Conservation (phyloP, 176 grass and related monocot species). For the Eragrostis nindensis region DNA sequence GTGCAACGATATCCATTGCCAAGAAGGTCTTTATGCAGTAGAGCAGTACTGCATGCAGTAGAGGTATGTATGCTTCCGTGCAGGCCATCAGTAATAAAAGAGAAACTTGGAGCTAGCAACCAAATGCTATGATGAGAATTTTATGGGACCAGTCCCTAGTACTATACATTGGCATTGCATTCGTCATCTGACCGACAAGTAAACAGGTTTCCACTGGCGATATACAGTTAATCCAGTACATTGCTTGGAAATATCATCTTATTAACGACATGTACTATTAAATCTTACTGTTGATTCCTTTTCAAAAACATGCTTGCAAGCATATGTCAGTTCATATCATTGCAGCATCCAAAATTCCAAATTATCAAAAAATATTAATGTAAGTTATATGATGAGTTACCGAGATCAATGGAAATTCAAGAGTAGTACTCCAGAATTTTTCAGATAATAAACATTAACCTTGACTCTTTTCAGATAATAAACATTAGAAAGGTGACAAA, state of each 20-base stretch:
- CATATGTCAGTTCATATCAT: neutral
- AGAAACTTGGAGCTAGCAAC: conserved; percentile 38
- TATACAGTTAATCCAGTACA: conserved; percentile 39
- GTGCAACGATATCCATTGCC: neutral
- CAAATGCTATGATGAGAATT: conserved; percentile 37
- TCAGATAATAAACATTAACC: no score
- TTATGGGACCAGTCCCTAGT: conserved; percentile 29
- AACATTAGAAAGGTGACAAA: conserved; percentile 37
- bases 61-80: conserved; percentile 12
- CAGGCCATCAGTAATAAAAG: conserved; percentile 22
- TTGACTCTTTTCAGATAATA: no score
- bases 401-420: neutral
- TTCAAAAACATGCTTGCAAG: neutral
- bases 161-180: conserved; percentile 40
- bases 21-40: neutral
- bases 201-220: conserved; percentile 47
- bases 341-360: neutral
- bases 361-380: neutral
- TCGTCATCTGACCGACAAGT: conserved; percentile 48
- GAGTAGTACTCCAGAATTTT: neutral
- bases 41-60: neutral
- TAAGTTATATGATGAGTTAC: neutral
- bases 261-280: conserved; percentile 7
- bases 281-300: no score
- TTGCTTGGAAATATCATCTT: conserved; percentile 21